Evolutionary conservation across 179 eudicot genomes (phyloP).

Genomic region (Beta corolliflora): DNA sequence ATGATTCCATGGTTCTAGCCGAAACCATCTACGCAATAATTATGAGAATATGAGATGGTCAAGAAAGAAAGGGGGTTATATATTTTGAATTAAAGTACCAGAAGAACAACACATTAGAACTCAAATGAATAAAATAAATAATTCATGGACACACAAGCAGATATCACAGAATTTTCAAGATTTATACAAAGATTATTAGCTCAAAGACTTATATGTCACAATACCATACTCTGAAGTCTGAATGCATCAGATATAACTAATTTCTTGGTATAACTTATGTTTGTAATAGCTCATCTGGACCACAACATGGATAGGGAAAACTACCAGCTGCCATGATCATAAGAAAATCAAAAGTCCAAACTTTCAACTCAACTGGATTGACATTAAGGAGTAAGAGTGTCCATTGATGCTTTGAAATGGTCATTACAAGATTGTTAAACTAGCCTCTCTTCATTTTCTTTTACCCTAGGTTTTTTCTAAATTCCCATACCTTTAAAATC

Average conservation of each 20-base stretch:
- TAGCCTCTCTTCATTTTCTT: not conserved
- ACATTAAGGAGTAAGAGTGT: not conserved
- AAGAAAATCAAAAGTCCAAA: not conserved
- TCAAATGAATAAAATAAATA: conserved; percentile 7
- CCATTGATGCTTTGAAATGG: not conserved
- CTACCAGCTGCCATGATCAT: not conserved
- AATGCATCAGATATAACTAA: not conserved
- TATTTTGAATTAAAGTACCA: not conserved
- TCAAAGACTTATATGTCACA: not conserved
- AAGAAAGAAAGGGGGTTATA: not conserved
- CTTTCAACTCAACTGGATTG: not conserved
- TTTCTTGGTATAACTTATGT: not conserved
- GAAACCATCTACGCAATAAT: conserved; percentile 63
- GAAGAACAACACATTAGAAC: not conserved
- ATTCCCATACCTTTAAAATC: not conserved
- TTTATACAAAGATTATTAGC: no score
- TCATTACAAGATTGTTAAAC: no score
- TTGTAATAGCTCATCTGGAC: not conserved
- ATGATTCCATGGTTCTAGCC: conserved; percentile 87
- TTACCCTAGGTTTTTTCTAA: not conserved
- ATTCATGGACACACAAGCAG: not conserved
- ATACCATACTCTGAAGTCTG: not conserved
- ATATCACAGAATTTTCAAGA: not conserved
- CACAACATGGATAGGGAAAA: not conserved
- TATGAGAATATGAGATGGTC: conserved; percentile 18